A percentile compares a stretch with the other conserved stretches of the same genome.
Evolutionary conservation across 2,329 filamentous ascomycete species (phyloP).

Genomic region (Fusarium sambucinum): DNA sequence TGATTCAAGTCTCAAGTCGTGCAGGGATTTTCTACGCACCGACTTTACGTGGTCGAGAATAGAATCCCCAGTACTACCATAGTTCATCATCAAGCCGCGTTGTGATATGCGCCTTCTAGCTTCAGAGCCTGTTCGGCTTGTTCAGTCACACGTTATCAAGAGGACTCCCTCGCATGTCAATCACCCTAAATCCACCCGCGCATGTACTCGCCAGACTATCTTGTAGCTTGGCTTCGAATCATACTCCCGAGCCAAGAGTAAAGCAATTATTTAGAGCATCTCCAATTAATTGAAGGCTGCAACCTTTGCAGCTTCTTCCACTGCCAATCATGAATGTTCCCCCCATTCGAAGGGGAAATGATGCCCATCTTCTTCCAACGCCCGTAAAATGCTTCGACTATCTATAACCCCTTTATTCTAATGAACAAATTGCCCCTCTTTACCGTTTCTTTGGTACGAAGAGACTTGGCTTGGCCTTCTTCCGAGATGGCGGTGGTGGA

Average conservation of each 20-base stretch:
- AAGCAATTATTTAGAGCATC: background rate
- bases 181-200: slow-evolving; percentile 2
- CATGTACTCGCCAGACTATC: slow-evolving; percentile 4
- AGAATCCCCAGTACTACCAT: background rate
- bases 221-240: slow-evolving; percentile 5
- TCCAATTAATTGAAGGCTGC: background rate
- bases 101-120: background rate
- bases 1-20: slow-evolving; percentile 16
- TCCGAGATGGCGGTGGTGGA: slow-evolving; percentile 49
- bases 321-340: slow-evolving; percentile 10
- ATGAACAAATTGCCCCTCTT: slow-evolving; percentile 22
- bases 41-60: slow-evolving; percentile 2
- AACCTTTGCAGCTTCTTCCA: background rate
- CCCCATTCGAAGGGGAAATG: slow-evolving; percentile 6
- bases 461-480: slow-evolving; percentile 58
- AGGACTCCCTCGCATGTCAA: slow-evolving; percentile 31
- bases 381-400: slow-evolving; percentile 35
- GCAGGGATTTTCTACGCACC: slow-evolving; percentile 11
- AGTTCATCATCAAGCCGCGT: background rate
- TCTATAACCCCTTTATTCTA: slow-evolving; percentile 20
- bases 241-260: slow-evolving; percentile 1
- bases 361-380: slow-evolving; percentile 33
- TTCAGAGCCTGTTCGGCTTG: background rate
- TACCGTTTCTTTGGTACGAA: slow-evolving; percentile 57
- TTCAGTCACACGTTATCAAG: slow-evolving; percentile 8